phyloP scores from a whole-genome alignment of 306 rosid genomes.

The Cicer yamashitae region DNA sequence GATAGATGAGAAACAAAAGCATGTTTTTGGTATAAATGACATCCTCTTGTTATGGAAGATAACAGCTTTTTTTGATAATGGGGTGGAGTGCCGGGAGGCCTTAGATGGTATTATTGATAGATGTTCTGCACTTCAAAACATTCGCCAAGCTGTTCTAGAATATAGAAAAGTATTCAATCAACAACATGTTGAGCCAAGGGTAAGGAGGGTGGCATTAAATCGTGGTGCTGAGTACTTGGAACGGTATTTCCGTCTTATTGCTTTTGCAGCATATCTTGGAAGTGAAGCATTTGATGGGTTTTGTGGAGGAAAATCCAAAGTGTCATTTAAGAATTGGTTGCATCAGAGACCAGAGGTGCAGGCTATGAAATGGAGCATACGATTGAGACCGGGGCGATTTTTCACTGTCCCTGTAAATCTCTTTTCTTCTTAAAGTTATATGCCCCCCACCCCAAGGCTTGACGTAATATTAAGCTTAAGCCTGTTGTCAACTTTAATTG shows the following conservation, averaged over 20 bases:
- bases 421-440: constrained; percentile 12
- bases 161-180: constrained; percentile 85
- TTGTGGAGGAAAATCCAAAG: constrained; percentile 71
- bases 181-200: constrained; percentile 87
- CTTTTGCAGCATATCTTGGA: constrained; percentile 96
- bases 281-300: constrained; percentile 90
- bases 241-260: constrained; percentile 87
- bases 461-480: neutral
- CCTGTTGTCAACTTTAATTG: constrained; percentile 45
- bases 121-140: constrained; percentile 92
- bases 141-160: constrained; percentile 87
- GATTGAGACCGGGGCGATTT: constrained; percentile 84
- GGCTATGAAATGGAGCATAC: constrained; percentile 95
- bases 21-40: constrained; percentile 87
- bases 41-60: constrained; percentile 89
- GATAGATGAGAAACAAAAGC: constrained; percentile 56
- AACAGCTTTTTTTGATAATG: constrained; percentile 84
- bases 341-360: constrained; percentile 87
- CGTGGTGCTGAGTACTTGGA: constrained; percentile 97
- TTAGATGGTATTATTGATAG: constrained; percentile 91
- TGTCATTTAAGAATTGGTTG: constrained; percentile 90
- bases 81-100: constrained; percentile 90
- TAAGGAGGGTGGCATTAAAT: constrained; percentile 85
- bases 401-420: constrained; percentile 78
- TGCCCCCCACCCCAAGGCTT: neutral